Percentiles rank a stretch among this genome's conserved stretches.
Conservation (phyloP, 1,284 basidiomycete species). For the Ceratobasidium sp. region DNA sequence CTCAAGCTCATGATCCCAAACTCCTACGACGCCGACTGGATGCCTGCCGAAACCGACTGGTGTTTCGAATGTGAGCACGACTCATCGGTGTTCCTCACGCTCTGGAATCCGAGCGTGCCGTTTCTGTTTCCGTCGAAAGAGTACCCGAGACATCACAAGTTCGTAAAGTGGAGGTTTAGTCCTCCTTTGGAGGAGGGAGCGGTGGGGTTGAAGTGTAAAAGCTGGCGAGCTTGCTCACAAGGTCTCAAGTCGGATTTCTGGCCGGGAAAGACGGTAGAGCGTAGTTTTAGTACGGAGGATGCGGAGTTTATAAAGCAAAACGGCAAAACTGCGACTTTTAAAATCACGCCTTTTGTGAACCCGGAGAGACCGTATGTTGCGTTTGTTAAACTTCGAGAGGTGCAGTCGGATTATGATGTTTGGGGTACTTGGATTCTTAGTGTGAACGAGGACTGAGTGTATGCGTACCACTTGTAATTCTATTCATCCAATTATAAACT, state of each 20-base stretch:
- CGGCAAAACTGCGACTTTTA: not conserved
- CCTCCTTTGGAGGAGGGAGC: not conserved
- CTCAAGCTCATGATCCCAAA: not conserved
- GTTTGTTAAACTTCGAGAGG: not conserved
- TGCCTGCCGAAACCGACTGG: not conserved
- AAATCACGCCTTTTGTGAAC: not conserved
- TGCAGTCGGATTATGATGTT: not conserved
- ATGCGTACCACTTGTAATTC: not conserved
- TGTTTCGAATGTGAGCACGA: not conserved
- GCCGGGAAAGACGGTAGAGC: not conserved
- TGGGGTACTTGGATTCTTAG: not conserved
- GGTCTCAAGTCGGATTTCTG: not conserved
- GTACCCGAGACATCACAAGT: not conserved
- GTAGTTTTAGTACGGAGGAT: not conserved
- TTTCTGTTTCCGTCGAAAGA: not conserved
- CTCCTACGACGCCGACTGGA: not conserved
- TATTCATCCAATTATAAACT: not conserved
- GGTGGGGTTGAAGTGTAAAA: not conserved
- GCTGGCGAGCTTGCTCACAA: no score
- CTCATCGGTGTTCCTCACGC: not conserved
- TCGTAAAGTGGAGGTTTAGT: not conserved
- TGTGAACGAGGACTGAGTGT: not conserved
- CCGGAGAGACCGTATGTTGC: not conserved
- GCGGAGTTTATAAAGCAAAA: not conserved
- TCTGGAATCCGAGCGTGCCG: not conserved